phyloP scores from a whole-genome alignment of 2,329 filamentous ascomycete genomes.

The Periglandula ipomoeae region DNA sequence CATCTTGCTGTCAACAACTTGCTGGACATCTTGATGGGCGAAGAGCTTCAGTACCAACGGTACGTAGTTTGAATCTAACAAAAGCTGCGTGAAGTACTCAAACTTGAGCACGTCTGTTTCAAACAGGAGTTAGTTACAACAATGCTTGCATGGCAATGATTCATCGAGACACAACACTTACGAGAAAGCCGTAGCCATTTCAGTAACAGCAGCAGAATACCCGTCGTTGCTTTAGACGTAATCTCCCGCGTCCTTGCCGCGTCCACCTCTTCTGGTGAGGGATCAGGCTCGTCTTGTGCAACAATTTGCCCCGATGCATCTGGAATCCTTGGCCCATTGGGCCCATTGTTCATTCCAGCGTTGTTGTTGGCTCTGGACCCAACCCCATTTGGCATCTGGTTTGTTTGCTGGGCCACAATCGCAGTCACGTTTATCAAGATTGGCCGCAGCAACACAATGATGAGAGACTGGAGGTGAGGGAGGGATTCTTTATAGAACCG shows the following conservation, averaged over 20 bases:
- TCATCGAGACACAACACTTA: slow-evolving; percentile 37
- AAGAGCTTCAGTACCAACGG: slow-evolving; percentile 89
- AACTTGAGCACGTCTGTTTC: slow-evolving; percentile 78
- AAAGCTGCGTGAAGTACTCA: slow-evolving; percentile 86
- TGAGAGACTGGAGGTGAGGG: slow-evolving; percentile 81
- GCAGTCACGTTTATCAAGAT: slow-evolving; percentile 81
- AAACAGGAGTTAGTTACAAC: too few species aligned
- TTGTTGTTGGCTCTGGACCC: slow-evolving; percentile 26
- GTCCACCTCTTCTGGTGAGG: slow-evolving; percentile 68
- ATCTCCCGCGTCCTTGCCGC: slow-evolving; percentile 77
- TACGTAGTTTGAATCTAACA: slow-evolving; percentile 92
- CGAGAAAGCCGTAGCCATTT: slow-evolving; percentile 97
- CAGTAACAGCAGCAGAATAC: slow-evolving; percentile 72
- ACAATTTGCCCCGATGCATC: slow-evolving; percentile 23
- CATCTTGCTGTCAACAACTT: slow-evolving; percentile 75
- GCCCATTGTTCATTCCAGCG: slow-evolving; percentile 31
- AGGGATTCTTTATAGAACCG: slow-evolving; percentile 71
- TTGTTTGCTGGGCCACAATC: slow-evolving; percentile 56
- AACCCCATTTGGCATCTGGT: slow-evolving; percentile 35
- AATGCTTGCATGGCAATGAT: too few species aligned
- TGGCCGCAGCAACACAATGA: slow-evolving; percentile 86
- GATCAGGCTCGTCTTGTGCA: slow-evolving; percentile 33
- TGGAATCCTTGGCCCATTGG: slow-evolving; percentile 20
- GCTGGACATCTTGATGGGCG: slow-evolving; percentile 87
- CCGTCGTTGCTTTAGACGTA: slow-evolving; percentile 84